Evolutionary conservation across 345 rosid species (phyloP).

Genomic region (Murraya koenigii): DNA sequence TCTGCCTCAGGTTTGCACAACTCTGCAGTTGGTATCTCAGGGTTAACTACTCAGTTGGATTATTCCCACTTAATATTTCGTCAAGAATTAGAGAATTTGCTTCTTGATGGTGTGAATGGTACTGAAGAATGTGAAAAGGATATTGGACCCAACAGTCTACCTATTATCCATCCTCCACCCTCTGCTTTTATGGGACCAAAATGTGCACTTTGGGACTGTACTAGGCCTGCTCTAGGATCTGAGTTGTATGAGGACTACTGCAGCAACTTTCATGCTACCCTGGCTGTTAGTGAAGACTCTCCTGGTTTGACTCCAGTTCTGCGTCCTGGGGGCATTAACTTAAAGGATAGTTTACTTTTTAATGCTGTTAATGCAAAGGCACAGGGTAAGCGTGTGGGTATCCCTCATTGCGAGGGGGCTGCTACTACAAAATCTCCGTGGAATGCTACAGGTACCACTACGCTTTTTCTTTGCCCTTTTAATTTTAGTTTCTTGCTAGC

Average conservation of each 20-base stretch:
- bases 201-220: constrained; percentile 93
- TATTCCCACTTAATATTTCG: constrained; percentile 41
- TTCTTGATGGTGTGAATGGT: constrained; percentile 30
- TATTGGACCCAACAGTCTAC: constrained; percentile 33
- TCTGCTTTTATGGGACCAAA: constrained; percentile 83
- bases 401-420: constrained; percentile 88
- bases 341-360: constrained; percentile 69
- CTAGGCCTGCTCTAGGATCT: constrained; percentile 73
- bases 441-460: constrained; percentile 68
- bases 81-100: constrained; percentile 43
- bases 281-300: constrained; percentile 59
- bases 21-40: constrained; percentile 30
- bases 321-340: constrained; percentile 70
- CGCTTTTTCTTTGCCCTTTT: neutral
- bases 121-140: constrained; percentile 29
- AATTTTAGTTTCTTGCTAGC: neutral
- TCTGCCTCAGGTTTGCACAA: constrained; percentile 31
- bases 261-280: constrained; percentile 64
- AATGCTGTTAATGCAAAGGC: constrained; percentile 62
- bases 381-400: constrained; percentile 78
- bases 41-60: constrained; percentile 46
- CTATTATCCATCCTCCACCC: constrained; percentile 54
- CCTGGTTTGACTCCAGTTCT: constrained; percentile 65
- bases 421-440: constrained; percentile 77
- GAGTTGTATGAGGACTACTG: constrained; percentile 64